Percentiles rank a stretch among this genome's conserved stretches.
Conservation (phyloP, 1,139 yeast species). For the Trichomonascaceae sp. region DNA sequence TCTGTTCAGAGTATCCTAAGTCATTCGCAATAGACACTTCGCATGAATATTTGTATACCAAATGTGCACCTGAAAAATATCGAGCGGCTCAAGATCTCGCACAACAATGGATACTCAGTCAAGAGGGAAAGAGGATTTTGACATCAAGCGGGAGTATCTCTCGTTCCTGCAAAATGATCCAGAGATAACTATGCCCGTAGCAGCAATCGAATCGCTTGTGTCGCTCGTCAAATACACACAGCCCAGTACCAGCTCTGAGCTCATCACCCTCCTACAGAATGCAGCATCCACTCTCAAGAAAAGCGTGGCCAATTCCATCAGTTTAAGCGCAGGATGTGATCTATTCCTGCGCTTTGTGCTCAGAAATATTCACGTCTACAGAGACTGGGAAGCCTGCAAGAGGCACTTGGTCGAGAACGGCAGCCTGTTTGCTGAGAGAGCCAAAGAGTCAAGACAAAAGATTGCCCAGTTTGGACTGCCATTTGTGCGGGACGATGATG, state of each 20-base stretch:
- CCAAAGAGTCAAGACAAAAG: slow-evolving; percentile 77
- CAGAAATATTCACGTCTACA: slow-evolving; percentile 74
- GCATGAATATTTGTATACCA: too few species aligned
- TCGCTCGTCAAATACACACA: slow-evolving; percentile 68
- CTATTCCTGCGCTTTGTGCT: slow-evolving; percentile 87
- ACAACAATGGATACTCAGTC: too few species aligned
- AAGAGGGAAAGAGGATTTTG: too few species aligned
- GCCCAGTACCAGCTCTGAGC: slow-evolving; percentile 87
- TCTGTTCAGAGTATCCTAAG: too few species aligned
- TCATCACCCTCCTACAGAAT: slow-evolving; percentile 64
- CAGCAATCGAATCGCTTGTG: slow-evolving; percentile 91
- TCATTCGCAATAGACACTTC: too few species aligned
- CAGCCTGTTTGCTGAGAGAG: slow-evolving; percentile 78
- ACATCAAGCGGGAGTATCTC: slow-evolving; percentile 68
- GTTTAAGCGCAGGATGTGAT: slow-evolving; percentile 95
- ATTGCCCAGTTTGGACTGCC: slow-evolving; percentile 83
- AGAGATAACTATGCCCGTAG: slow-evolving; percentile 98
- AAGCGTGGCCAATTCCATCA: slow-evolving; percentile 80
- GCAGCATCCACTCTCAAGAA: slow-evolving; percentile 64
- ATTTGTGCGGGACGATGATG: slow-evolving; percentile 87
- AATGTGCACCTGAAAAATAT: too few species aligned
- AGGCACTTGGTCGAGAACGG: slow-evolving; percentile 87
- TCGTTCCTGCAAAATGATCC: slow-evolving; percentile 73
- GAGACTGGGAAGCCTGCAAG: slow-evolving; percentile 94
- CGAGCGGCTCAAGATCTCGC: too few species aligned